Base-by-base conservation (phyloP, 441 rosid species). In the Melastoma candidum region DNA sequence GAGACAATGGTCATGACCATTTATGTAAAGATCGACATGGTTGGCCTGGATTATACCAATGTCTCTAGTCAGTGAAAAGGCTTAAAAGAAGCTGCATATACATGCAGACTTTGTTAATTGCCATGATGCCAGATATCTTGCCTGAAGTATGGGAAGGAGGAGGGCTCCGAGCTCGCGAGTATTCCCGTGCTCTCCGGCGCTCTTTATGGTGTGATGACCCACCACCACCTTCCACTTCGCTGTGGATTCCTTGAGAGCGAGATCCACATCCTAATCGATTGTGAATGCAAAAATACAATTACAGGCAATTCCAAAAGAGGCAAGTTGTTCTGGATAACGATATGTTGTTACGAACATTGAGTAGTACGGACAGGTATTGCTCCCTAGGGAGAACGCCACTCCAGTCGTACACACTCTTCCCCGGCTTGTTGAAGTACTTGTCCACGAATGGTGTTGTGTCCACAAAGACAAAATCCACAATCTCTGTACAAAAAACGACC, bases 171-270 rank as follows among this genome's bases (percentile, higher is more conserved):
- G 69, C 54, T 72, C 75, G 2, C 26, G 1, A 7, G 77, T 68
- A 13, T 65, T 51, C 1, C 77, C 71, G 4, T 76, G 80, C 52
- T 69, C 71, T 17, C 77, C 75, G 24, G 58, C 57, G n/a, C 80
- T 76, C 44, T 59, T 53, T 26, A 76, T 64, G 0, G 77, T 12
- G 36, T 76, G 80, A 48, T 76, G 80, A 3, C 77, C 80, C 0
- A 70, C 59, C 0, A 72, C 77, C 5, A 76, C 57, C 59, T 72
- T 76, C 77, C 77, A 76, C 27, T 36, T 60, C 0, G 77, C 80
- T 0, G 6, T 13, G 4, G 80, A 72, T 1, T 54, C 60, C 36
- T 50, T 46, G 13, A 76, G 53, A 3, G 67, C 59, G 4, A 49
- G 47, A 41, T 65, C 71, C 48, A 76, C 24, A 46, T 76, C 67